Evolutionary conservation across 169 alveolate species (phyloP).

Genomic region (Babesia divergens): DNA sequence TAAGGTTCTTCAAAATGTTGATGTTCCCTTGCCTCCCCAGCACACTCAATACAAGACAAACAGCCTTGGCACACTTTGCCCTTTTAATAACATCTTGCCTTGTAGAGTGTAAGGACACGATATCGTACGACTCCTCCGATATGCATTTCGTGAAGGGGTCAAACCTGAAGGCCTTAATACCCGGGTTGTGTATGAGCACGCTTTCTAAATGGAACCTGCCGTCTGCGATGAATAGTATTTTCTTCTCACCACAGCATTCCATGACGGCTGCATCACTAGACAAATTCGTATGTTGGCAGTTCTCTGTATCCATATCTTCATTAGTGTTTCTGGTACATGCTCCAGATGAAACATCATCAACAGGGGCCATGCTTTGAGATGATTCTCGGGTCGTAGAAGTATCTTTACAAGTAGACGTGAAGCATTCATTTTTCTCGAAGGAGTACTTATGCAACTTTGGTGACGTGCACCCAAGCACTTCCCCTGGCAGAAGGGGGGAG

Average conservation of each 20-base stretch:
- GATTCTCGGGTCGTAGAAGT: too few species aligned
- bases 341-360: too few species aligned
- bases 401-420: not conserved
- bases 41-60: conserved; percentile 77
- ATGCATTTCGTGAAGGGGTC: conserved; percentile 90
- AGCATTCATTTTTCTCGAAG: conserved; percentile 31
- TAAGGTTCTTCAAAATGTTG: conserved; percentile 64
- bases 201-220: conserved; percentile 99
- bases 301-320: not conserved
- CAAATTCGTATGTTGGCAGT: not conserved
- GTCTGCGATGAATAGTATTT: conserved; percentile 91
- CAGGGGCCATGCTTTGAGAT: too few species aligned
- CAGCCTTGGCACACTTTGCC: conserved; percentile 57
- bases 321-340: too few species aligned
- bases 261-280: not conserved
- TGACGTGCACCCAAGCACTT: conserved; percentile 94
- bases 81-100: conserved; percentile 80
- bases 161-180: conserved; percentile 85
- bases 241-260: conserved; percentile 21
- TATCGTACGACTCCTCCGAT: conserved; percentile 86
- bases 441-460: conserved; percentile 70
- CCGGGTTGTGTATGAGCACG: conserved; percentile 96
- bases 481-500: conserved; percentile 96
- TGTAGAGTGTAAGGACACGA: conserved; percentile 81
- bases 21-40: conserved; percentile 83